These are phyloP conservation scores for Scedosporium dehoogii DNA, from an alignment of 2,329 filamentous ascomycete species.

Conservation along the genomic window DNA sequence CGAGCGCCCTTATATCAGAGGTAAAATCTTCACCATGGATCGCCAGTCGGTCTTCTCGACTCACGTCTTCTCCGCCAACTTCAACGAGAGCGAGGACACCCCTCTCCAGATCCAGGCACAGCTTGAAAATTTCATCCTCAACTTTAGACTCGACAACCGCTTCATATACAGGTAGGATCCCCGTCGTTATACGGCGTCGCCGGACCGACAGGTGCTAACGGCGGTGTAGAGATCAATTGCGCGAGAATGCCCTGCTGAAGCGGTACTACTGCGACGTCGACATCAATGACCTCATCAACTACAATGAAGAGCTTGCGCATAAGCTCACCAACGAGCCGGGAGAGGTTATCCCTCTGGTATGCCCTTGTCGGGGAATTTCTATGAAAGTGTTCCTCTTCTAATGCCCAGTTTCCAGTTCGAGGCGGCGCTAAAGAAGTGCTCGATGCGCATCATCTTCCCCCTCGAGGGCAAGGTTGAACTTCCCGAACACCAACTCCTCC, in stretches of 20 bases:
- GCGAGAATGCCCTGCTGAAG: constrained; percentile 88
- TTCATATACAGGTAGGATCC: constrained; percentile 76
- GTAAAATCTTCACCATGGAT: constrained; percentile 52
- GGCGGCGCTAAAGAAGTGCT: constrained; percentile 78
- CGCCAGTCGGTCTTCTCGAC: constrained; percentile 77
- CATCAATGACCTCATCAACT: constrained; percentile 89
- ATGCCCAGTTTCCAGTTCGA: constrained; percentile 58
- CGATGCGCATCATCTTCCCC: constrained; percentile 86
- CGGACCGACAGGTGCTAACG: background rate
- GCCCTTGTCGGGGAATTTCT: constrained; percentile 16
- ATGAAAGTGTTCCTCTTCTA: background rate
- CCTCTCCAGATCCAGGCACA: constrained; percentile 65
- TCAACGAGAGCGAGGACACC: constrained; percentile 57
- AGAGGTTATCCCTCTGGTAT: constrained; percentile 82
- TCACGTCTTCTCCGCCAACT: constrained; percentile 64
- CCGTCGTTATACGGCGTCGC: background rate
- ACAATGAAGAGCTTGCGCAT: constrained; percentile 90
- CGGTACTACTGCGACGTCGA: constrained; percentile 96
- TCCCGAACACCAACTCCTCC: constrained; percentile 86
- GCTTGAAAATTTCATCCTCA: constrained; percentile 83
- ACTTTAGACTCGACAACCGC: constrained; percentile 86
- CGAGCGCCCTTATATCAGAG: background rate
- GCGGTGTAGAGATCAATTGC: constrained; percentile 69
- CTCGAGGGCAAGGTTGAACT: constrained; percentile 54
- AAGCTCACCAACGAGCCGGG: constrained; percentile 80